Conservation (phyloP, 306 rosid genomes). For the Lathyrus sativus region DNA sequence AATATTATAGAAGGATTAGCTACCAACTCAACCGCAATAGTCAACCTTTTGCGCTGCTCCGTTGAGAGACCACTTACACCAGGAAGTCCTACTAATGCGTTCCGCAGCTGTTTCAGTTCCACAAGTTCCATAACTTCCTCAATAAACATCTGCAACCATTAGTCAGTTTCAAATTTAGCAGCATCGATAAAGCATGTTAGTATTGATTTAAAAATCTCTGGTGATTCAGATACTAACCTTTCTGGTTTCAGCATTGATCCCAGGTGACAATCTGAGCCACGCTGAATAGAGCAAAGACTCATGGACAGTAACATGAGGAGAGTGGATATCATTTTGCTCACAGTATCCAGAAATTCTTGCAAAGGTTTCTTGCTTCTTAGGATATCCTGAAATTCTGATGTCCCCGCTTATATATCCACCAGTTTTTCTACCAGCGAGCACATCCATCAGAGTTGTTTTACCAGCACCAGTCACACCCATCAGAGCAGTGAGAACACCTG, state of each 20-base stretch:
- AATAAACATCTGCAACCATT: slow-evolving; percentile 57
- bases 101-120: slow-evolving; percentile 53
- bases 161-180: not conserved
- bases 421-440: slow-evolving; percentile 86
- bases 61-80: slow-evolving; percentile 63
- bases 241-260: slow-evolving; percentile 48
- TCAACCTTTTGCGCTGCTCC: slow-evolving; percentile 67
- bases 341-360: slow-evolving; percentile 91
- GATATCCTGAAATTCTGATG: slow-evolving; percentile 75
- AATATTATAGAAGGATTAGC: slow-evolving; percentile 69
- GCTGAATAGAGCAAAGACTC: slow-evolving; percentile 70
- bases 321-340: slow-evolving; percentile 86
- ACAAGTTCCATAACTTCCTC: slow-evolving; percentile 74
- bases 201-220: not conserved
- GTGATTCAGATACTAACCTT: slow-evolving; percentile 45
- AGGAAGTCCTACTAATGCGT: slow-evolving; percentile 66
- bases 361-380: slow-evolving; percentile 88
- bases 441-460: slow-evolving; percentile 95
- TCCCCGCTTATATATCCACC: slow-evolving; percentile 79
- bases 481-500: slow-evolving; percentile 90
- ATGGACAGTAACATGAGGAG: slow-evolving; percentile 68
- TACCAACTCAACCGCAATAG: slow-evolving; percentile 68
- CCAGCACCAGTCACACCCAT: slow-evolving; percentile 99
- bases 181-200: no score
- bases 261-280: slow-evolving; percentile 62